A percentile compares a stretch with the other conserved stretches of the same genome.
Evolutionary conservation across 176 grass and related monocot species (phyloP).

Genomic region (Panicum miliaceum): DNA sequence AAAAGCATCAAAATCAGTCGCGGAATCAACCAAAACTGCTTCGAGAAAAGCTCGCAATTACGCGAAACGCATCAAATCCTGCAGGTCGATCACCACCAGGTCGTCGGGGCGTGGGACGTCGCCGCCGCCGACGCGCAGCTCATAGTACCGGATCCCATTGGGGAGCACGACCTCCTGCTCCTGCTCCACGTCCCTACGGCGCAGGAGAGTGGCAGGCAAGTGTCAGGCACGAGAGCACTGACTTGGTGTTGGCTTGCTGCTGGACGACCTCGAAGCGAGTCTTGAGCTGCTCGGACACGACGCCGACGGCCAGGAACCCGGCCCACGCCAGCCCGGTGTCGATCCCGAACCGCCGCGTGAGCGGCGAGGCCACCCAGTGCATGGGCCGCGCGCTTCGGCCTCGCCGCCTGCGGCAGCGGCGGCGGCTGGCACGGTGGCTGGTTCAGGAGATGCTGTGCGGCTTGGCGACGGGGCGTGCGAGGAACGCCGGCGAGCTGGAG

Average conservation of each 20-base stretch:
- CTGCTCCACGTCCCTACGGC: slow-evolving; percentile 66
- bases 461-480: no score
- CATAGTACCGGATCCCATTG: slow-evolving; percentile 86
- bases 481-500: no score
- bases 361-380: slow-evolving; percentile 34
- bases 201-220: not conserved
- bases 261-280: slow-evolving; percentile 88
- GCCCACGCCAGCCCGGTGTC: no score
- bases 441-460: slow-evolving; percentile 51
- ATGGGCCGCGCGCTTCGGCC: slow-evolving; percentile 61
- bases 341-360: no score
- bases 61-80: not conserved
- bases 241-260: slow-evolving; percentile 94
- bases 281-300: slow-evolving; percentile 98
- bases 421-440: slow-evolving; percentile 32
- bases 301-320: slow-evolving; percentile 48
- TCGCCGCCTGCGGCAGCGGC: slow-evolving; percentile 14
- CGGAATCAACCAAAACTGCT: not conserved
- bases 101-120: slow-evolving; percentile 60
- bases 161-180: slow-evolving; percentile 77
- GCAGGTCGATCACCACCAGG: slow-evolving; percentile 90
- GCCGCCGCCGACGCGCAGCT: slow-evolving; percentile 83
- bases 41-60: not conserved
- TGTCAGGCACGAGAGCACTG: not conserved
- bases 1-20: not conserved